Evolutionary conservation across 2,329 filamentous ascomycete species (phyloP), one percentile per base, ranked within the genome.

Genomic region (Fusarium sp.): DNA sequence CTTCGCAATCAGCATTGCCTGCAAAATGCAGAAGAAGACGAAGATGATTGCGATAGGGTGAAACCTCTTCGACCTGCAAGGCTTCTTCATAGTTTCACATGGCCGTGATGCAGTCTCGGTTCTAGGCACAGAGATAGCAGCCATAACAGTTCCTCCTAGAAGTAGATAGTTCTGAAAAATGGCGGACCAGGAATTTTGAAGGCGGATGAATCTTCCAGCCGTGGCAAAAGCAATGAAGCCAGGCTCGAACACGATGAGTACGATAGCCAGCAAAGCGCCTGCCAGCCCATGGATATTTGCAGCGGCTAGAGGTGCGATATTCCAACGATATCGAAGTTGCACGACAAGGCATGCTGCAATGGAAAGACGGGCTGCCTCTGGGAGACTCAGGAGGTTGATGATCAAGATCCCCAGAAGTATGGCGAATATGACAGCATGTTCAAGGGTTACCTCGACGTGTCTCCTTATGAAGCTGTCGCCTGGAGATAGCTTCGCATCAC

Each of bases 281-380:
- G 41, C 12, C 10, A 38, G 18, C 11, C 55, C 54, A 4, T 54
- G 36, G 17, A 51, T 7, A 20, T 47, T 48, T 45, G 39, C 15
- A 22, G n/a, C 12, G 26, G 36, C 26, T 24, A 66, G 39, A 38
- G 63, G 30, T 12, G 60, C 18, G 17, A 69, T 66, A 5, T 45
- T 41, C 13, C 67, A 58, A 13, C 22, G 60, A 45, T 22, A 32
- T 42, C 54, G n/a, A 15, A 73, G 39, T 39, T 77, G 74, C 14
- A 63, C 54, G 9, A 69, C 22, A 5, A 75, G 41, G 47, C 66
- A 75, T 35, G 75, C 57, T 15, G 56, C 62, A 12, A 70, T 14
- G 26, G 76, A 69, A 30, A 78, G 51, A 10, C 67, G 64, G 11
- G 68, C 73, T 11, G 71, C 54, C 12, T 75, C 74, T 11, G 56